phyloP scores from a whole-genome alignment of 2,329 filamentous ascomycete genomes.

The Penicillium sp. region DNA sequence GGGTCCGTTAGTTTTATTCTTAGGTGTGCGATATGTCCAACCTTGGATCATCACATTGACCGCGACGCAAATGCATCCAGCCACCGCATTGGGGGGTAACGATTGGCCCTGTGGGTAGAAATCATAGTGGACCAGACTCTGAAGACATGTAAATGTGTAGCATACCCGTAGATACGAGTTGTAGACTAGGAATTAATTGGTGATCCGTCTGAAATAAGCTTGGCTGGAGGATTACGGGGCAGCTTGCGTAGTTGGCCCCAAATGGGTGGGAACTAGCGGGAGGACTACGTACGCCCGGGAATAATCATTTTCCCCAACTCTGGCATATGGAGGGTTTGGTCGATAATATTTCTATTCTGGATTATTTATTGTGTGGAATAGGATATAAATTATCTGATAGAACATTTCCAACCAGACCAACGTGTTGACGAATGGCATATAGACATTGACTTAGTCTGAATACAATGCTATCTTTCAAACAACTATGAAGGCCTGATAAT shows the following conservation, averaged over 20 bases:
- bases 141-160: not conserved
- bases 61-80: not conserved
- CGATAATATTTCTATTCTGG: not conserved
- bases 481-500: no score
- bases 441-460: not conserved
- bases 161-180: not conserved
- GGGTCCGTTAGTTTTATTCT: not conserved
- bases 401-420: no score
- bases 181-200: not conserved
- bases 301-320: not conserved
- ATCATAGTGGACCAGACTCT: not conserved
- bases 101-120: not conserved
- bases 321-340: not conserved
- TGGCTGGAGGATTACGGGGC: conserved; percentile 14
- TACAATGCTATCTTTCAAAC: not conserved
- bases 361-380: not conserved
- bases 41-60: not conserved
- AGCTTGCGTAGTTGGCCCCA: conserved; percentile 6
- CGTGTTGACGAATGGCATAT: not conserved
- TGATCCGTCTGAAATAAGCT: conserved; percentile 8
- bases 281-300: conserved; percentile 3
- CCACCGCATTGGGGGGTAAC: not conserved
- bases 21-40: not conserved
- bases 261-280: conserved; percentile 1
- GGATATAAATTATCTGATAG: not conserved